Evolutionary conservation across 2,329 filamentous ascomycete species (phyloP), one percentile per base, ranked within the genome.

Genomic region (Plenodomus tracheiphilus): DNA sequence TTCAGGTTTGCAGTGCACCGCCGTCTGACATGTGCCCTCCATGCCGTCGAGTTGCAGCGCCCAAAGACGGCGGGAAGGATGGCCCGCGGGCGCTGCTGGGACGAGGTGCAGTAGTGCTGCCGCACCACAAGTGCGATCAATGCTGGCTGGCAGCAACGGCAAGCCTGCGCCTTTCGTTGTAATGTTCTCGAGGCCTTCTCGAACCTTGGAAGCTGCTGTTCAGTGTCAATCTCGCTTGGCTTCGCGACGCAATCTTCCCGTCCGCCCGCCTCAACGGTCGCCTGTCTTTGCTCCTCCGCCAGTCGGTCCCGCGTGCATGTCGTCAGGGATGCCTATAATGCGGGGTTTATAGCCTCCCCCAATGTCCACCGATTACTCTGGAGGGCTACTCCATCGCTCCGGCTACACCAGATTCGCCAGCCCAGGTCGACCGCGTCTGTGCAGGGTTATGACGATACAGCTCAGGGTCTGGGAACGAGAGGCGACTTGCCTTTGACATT

Each of bases 291-390:
- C 47, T 45, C 47, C 46, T 47, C 41, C 41, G 43, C 43, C 47
- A 47, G 37, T 44, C 40, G 43, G 43, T 55, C 54, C 51, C 54
- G 49, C 34, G 13, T 47, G 43, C 49, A 51, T 52, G 54, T 50
- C 50, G 51, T 48, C 53, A 54, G 39, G 58, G 56, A 53, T 25
- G 49, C 51, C 52, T 64, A 64, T 70, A 66, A 66, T 70, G 66
- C 66, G 66, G 66, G 64, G 62, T 52, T 48, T 62, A 61, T 59
- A 56, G 39, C 54, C 49, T n/a, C 50, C 46, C 50, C 43, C 35
- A 46, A 38, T 43, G 43, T 41, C 32, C 32, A 43, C 49, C 28
- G 28, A 15, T 32, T 28, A 34, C 43, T 53, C 39, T 59, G 61
- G 51, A 56, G 51, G 58, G 56, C 49, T 54, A 54, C 53, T 51